Evolutionary conservation across 306 rosid species (phyloP).

Genomic region (Citrullus mucosospermus): DNA sequence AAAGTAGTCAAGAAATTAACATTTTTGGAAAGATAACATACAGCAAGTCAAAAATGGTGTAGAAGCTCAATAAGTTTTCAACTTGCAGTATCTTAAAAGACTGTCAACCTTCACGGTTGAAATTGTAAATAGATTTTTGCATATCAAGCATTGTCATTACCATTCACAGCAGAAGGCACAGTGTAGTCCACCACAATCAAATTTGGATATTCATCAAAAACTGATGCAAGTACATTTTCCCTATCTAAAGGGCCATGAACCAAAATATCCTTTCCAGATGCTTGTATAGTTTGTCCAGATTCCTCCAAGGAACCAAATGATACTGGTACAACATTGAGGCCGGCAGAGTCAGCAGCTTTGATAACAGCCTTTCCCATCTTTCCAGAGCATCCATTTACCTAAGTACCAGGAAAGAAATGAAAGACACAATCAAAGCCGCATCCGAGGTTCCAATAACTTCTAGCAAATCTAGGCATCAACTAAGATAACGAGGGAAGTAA

Average conservation of each 20-base stretch:
- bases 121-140: neutral
- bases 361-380: constrained; percentile 86
- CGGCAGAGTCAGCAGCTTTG: constrained; percentile 75
- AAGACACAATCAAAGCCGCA: neutral
- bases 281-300: constrained; percentile 48
- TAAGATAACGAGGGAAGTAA: neutral
- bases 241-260: constrained; percentile 73
- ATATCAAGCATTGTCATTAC: constrained; percentile 22
- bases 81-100: neutral
- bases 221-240: constrained; percentile 47
- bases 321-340: constrained; percentile 58
- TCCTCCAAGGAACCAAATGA: constrained; percentile 70
- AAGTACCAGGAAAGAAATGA: neutral
- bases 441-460: neutral
- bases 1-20: neutral
- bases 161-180: constrained; percentile 73
- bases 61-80: neutral
- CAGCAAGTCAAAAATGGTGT: neutral
- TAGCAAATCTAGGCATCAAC: neutral
- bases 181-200: constrained; percentile 86
- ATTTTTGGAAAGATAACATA: neutral
- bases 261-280: constrained; percentile 47
- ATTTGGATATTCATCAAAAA: constrained; percentile 44
- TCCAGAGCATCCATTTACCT: constrained; percentile 85
- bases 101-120: neutral